Evolutionary conservation across 257 asterid genomes (phyloP).

Genomic region (Nicotiana sylvestris): DNA sequence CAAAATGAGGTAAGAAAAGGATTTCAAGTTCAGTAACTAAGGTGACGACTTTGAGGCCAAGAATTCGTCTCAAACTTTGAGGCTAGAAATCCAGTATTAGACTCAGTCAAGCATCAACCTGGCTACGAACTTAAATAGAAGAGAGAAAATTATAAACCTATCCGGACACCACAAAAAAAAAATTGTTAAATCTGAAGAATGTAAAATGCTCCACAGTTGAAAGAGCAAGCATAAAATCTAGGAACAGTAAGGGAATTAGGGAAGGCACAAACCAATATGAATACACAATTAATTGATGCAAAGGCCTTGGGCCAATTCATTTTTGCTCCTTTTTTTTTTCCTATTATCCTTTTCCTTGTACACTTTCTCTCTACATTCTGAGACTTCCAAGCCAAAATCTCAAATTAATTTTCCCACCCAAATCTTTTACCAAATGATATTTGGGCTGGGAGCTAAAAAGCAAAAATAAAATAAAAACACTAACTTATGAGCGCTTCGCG

Average conservation of each 20-base stretch:
- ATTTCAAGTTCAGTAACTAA: too few species aligned
- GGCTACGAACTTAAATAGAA: too few species aligned
- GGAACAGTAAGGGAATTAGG: not conserved
- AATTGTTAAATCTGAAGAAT: not conserved
- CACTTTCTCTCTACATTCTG: conserved; percentile 33
- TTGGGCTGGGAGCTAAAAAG: conserved; percentile 39
- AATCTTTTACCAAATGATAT: conserved; percentile 19
- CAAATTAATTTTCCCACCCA: conserved; percentile 45
- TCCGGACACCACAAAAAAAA: too few species aligned
- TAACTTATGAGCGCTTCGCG: conserved; percentile 47
- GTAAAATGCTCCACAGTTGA: not conserved
- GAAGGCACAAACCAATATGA: not conserved
- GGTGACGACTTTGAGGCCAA: too few species aligned
- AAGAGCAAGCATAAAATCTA: not conserved
- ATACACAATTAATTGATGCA: not conserved
- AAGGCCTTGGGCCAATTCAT: conserved; percentile 4
- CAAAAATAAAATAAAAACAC: not conserved
- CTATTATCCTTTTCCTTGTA: not conserved
- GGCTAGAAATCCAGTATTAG: too few species aligned
- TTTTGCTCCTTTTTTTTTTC: not conserved
- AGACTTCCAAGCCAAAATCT: conserved; percentile 61
- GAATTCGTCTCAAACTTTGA: too few species aligned
- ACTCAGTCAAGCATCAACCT: too few species aligned
- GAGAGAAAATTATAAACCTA: too few species aligned
- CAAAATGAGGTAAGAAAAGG: too few species aligned